Evolutionary conservation across 495 filamentous ascomycete species (phyloP), one percentile per base, ranked within the genome.

Genomic region (Penicillium ochrochloron): DNA sequence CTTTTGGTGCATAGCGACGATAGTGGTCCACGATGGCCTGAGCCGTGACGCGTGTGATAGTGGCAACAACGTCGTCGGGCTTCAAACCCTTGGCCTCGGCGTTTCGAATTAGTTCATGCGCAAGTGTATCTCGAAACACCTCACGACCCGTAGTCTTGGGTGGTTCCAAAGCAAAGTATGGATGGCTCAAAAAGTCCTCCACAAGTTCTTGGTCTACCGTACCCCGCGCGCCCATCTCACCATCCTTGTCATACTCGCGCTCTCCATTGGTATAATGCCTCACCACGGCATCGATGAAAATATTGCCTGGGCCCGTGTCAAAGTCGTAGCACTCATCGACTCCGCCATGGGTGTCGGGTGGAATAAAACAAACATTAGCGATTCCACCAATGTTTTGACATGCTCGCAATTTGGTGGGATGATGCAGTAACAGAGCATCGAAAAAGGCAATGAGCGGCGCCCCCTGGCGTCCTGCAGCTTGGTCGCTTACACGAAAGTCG

Each of bases 361-460:
- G 84, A 23, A 87, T 84, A 67, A 87, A 86, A 73, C 82, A 86
- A 29, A 87, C 82, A 65, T 87, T 87, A 41, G 81, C 83, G 44
- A 87, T 86, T 9, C 84, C 83, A 59, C 85, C 83, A 63, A 86
- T 86, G 66, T 88, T 88, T 71, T 87, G 84, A 66, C 83, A 86
- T 11, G 79, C 80, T 51, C 84, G 81, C 4, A 82, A 63, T 67
- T 85, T 86, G 14, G 79, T 85, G 8, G 84, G 84, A 58, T 87
- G 83, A 53, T 84, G 83, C 25, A 86, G 74, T 15, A 87, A 63
- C 10, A 86, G 67, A 1, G 80, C 80, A 57, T 86, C 82, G 27
- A 83, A 76, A 58, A 80, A 79, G 2, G 78, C 79, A 65, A 81
- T 79, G 25, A 82, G 63, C 7, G 79, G 80, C 1, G 79, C 79